A percentile compares a stretch with the other conserved stretches of the same genome.
Conservation (phyloP, 768 basidiomycete species). For the Collybiopsis confluens region DNA sequence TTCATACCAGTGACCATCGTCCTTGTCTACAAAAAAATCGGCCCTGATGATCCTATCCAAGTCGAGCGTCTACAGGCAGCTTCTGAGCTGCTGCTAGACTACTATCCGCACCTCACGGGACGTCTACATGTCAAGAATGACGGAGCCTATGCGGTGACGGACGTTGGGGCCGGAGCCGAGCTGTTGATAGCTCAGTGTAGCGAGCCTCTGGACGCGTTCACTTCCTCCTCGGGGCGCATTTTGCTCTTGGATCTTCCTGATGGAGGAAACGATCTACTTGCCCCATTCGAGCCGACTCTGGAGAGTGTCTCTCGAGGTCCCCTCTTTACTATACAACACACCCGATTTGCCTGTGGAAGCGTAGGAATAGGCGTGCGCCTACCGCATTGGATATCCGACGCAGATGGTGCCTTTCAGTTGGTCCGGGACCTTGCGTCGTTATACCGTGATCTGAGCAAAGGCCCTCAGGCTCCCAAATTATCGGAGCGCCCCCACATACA, state of each 20-base stretch:
- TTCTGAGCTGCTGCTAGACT: slow-evolving; percentile 9
- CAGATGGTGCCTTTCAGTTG: slow-evolving; percentile 15
- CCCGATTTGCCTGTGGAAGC: slow-evolving; percentile 17
- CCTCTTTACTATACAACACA: slow-evolving; percentile 16
- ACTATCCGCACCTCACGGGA: slow-evolving; percentile 16
- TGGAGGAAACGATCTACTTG: slow-evolving; percentile 14
- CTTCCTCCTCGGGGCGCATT: slow-evolving; percentile 8
- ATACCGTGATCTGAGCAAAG: slow-evolving; percentile 12
- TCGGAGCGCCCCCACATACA: slow-evolving; percentile 12
- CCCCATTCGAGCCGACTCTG: slow-evolving; percentile 12
- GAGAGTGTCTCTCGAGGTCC: not conserved
- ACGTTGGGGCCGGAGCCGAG: slow-evolving; percentile 13
- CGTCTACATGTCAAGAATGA: slow-evolving; percentile 9
- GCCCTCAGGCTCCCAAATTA: not conserved
- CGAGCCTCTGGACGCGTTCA: slow-evolving; percentile 13
- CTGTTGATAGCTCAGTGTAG: slow-evolving; percentile 13
- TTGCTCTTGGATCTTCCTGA: slow-evolving; percentile 11
- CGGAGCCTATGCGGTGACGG: slow-evolving; percentile 8
- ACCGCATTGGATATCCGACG: slow-evolving; percentile 13
- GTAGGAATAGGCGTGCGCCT: slow-evolving; percentile 15
- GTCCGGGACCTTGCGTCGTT: slow-evolving; percentile 14
- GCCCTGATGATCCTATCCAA: slow-evolving; percentile 7
- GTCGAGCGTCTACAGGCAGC: slow-evolving; percentile 13
- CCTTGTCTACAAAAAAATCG: slow-evolving; percentile 11
- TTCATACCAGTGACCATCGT: slow-evolving; percentile 16